These are phyloP conservation scores for Quercus wislizeni DNA, from an alignment of 306 rosid genomes.

Conservation along the genomic window DNA sequence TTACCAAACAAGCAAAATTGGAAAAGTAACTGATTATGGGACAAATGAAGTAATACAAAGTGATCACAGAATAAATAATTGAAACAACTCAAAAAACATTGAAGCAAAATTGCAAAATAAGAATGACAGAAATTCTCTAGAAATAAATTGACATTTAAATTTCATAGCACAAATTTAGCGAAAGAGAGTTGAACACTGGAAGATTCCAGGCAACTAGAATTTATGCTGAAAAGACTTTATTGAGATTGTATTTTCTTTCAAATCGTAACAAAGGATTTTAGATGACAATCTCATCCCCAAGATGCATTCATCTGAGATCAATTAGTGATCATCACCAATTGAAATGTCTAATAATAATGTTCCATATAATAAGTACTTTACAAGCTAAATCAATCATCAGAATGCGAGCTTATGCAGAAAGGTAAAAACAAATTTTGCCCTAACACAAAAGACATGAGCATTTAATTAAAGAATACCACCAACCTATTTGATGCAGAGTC, in stretches of 20 bases:
- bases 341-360: background rate
- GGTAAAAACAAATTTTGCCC: background rate
- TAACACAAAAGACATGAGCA: background rate
- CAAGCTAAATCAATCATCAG: slow-evolving; percentile 1
- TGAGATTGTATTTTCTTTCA: background rate
- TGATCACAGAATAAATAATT: background rate
- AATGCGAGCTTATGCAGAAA: background rate
- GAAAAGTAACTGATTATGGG: background rate
- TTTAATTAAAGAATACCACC: slow-evolving; percentile 22
- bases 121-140: too few relatives aligned
- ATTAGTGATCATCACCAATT: background rate
- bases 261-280: background rate
- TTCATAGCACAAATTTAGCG: background rate
- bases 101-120: too few relatives aligned
- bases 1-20: background rate
- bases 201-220: background rate
- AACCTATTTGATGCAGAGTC: slow-evolving; percentile 98
- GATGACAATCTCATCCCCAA: background rate
- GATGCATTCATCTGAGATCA: background rate
- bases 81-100: background rate
- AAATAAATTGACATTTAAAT: background rate
- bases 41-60: background rate
- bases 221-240: background rate
- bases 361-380: background rate
- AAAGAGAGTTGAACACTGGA: background rate